These are phyloP conservation scores for Cercophora newfieldiana DNA, from an alignment of 495 filamentous ascomycete species.

Conservation along the genomic window DNA sequence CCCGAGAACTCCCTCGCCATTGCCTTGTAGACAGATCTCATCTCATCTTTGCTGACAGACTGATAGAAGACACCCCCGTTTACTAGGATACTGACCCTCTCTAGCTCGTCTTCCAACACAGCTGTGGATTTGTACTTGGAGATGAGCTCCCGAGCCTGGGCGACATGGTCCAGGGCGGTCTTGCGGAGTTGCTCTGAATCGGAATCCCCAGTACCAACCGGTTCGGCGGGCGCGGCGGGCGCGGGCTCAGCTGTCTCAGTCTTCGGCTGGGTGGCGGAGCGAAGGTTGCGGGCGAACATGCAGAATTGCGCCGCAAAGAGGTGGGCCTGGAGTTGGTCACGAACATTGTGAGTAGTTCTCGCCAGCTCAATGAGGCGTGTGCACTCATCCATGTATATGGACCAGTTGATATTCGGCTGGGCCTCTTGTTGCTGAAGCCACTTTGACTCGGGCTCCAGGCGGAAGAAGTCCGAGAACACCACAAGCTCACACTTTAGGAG, in stretches of 20 bases:
- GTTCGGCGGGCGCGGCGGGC: not conserved
- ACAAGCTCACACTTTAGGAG: conserved; percentile 56
- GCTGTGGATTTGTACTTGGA: conserved; percentile 5
- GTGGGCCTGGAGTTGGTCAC: conserved; percentile 39
- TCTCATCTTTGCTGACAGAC: conserved; percentile 32
- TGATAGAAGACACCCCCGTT: conserved; percentile 60
- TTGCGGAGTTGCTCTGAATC: conserved; percentile 11
- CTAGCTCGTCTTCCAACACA: conserved; percentile 5
- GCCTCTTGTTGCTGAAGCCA: conserved; percentile 6
- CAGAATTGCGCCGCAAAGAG: conserved; percentile 35
- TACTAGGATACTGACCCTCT: conserved; percentile 16
- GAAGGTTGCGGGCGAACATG: conserved; percentile 23
- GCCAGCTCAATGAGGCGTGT: conserved; percentile 32
- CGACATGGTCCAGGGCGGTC: conserved; percentile 8
- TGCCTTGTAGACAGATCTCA: conserved; percentile 30
- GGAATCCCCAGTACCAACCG: not conserved
- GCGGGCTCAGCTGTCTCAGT: not conserved
- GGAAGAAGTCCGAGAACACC: conserved; percentile 57
- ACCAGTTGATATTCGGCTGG: conserved; percentile 40
- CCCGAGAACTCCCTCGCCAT: conserved; percentile 33
- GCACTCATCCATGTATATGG: conserved; percentile 39
- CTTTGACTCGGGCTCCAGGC: conserved; percentile 26
- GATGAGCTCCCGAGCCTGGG: conserved; percentile 5
- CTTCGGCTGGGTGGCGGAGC: not conserved
- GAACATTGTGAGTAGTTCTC: conserved; percentile 18